A percentile compares a stretch with the other conserved stretches of the same genome.
Evolutionary conservation across 306 rosid species (phyloP).

Genomic region (Begonia fuchsioides): DNA sequence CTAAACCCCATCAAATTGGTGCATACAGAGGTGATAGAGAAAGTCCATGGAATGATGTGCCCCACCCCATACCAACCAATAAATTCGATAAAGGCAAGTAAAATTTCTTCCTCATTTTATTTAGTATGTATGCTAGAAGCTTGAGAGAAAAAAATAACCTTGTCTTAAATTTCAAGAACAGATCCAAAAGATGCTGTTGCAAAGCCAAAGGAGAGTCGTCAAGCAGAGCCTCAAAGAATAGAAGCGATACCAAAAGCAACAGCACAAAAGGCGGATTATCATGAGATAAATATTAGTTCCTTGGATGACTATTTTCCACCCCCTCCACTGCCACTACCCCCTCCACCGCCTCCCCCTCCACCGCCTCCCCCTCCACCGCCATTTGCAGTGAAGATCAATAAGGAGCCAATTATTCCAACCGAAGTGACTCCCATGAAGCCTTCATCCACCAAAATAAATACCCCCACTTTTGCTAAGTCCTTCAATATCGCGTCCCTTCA

Average conservation of each 20-base stretch:
- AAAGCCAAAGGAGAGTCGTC: constrained; percentile 34
- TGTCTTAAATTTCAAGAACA: constrained; percentile 7
- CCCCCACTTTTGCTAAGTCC: constrained; percentile 41
- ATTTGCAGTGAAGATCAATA: constrained; percentile 33
- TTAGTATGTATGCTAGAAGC: too few relatives aligned
- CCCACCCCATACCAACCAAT: constrained; percentile 30
- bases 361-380: constrained; percentile 15
- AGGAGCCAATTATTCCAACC: constrained; percentile 29
- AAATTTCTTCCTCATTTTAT: neutral
- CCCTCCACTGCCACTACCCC: constrained; percentile 37
- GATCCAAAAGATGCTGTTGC: constrained; percentile 38
- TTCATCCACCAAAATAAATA: constrained; percentile 19
- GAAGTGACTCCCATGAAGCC: constrained; percentile 29
- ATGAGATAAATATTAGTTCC: constrained; percentile 33
- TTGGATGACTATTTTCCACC: constrained; percentile 33
- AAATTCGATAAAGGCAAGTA: constrained; percentile 45
- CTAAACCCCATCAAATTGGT: constrained; percentile 48
- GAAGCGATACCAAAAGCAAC: constrained; percentile 38
- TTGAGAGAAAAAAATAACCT: too few relatives aligned
- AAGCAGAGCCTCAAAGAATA: constrained; percentile 25
- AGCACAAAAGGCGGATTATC: constrained; percentile 36
- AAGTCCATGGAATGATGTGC: constrained; percentile 27
- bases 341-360: constrained; percentile 23
- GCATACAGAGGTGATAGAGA: constrained; percentile 52
- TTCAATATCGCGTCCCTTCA: constrained; percentile 86